Base-by-base conservation (phyloP, 345 rosid genomes). In the Crucihimalaya himalaica region DNA sequence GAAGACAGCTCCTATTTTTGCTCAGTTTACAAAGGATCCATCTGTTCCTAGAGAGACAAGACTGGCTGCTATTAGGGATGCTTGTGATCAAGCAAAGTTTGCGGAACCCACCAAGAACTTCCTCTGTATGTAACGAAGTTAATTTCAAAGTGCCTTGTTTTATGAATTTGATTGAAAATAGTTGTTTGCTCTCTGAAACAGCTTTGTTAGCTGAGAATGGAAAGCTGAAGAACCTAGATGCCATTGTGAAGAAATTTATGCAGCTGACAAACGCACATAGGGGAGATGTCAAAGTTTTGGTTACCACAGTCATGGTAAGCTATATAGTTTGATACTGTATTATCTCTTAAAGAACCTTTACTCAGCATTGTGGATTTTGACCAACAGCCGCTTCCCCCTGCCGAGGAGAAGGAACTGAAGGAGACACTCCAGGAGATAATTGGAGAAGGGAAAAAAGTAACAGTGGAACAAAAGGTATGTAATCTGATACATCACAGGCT, bases 341-440 rank as follows among this genome's bases (percentile, higher is more conserved):
- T 43, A 15, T 48, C 47, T 72, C 6, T 14, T 39, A 40, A 2
- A 21, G 39, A 68, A 23, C 11, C 34, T 46, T 53, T n/a, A 72
- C 32, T 32, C 47, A 56, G 2, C 2, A 40, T 4, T 31, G 15
- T 59, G 39, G 39, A 53, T 52, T 66, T 68, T 37, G 45, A 66
- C 23, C 52, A 23, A 69, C 89, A 94, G 98, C 94, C 97, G 8
- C 86, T 95, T 21, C 92, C 97, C 1, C 78, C 91, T 19, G 77
- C 86, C 35, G 99, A 95, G 78, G 97, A 95, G 84, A 88, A 83
- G 76, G 96, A 95, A 64, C 78, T 95, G 79, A 90, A 75, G 82
- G 92, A 87, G 77, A 87, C 96, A 0, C 89, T 95, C 16, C 92
- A 87, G 59, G 88, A 87, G 19, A 71, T 90, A 16, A 73, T 95